Percentiles rank a stretch among this genome's conserved stretches.
Conservation (phyloP, 768 basidiomycete species). For the Clathrus columnatus region DNA sequence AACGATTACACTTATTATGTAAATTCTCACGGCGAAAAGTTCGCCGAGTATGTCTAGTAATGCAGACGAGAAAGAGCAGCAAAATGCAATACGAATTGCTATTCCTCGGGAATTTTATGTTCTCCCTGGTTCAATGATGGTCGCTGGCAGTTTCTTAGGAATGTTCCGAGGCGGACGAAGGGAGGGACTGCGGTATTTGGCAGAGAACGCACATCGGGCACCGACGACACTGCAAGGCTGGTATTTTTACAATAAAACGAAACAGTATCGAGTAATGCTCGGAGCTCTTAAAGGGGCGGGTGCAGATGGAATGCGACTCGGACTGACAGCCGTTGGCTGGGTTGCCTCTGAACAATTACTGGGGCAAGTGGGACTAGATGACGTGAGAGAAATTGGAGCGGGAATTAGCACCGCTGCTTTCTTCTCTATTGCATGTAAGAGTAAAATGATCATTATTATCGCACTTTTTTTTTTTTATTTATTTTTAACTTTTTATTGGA, state of each 20-base stretch:
- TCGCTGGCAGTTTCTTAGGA: conserved; percentile 62
- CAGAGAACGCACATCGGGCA: conserved; percentile 86
- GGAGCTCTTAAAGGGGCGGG: conserved; percentile 64
- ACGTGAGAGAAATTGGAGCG: conserved; percentile 51
- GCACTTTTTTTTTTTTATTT: conserved; percentile 4
- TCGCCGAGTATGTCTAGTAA: too few relatives aligned
- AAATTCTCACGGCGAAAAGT: too few relatives aligned
- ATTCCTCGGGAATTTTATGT: conserved; percentile 52
- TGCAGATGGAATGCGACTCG: conserved; percentile 44
- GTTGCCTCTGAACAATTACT: conserved; percentile 40
- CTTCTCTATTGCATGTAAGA: conserved; percentile 49
- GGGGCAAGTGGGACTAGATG: conserved; percentile 25
- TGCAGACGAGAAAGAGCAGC: conserved; percentile 14
- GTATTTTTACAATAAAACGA: conserved; percentile 96
- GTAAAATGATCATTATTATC: conserved; percentile 8
- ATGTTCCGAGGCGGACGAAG: conserved; percentile 60
- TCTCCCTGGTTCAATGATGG: conserved; percentile 51
- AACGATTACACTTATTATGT: too few relatives aligned
- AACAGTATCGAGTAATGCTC: conserved; percentile 79
- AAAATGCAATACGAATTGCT: conserved; percentile 27
- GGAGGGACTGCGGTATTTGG: conserved; percentile 72
- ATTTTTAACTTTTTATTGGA: not conserved
- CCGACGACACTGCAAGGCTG: conserved; percentile 83
- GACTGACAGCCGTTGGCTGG: conserved; percentile 37
- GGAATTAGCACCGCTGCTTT: conserved; percentile 53